Evolutionary conservation across 2,329 filamentous ascomycete species (phyloP).

Genomic region (Erysiphe pulchra): DNA sequence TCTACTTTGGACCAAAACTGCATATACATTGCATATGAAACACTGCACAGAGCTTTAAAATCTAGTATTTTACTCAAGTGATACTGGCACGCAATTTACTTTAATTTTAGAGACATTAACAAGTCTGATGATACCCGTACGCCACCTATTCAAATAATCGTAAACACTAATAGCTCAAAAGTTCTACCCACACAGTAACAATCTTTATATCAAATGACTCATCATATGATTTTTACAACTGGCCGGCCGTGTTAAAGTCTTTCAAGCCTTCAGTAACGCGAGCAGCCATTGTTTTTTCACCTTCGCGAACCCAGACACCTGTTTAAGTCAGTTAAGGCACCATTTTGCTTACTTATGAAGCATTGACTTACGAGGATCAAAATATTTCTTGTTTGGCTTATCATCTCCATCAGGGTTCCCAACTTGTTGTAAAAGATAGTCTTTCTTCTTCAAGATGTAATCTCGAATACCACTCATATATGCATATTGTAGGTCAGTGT

Average conservation of each 20-base stretch:
- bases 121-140: background rate
- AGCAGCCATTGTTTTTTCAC: conserved; percentile 84
- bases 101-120: too few species aligned
- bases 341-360: background rate
- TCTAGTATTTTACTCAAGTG: too few species aligned
- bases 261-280: conserved; percentile 59
- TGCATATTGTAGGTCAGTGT: conserved; percentile 92
- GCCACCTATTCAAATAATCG: background rate
- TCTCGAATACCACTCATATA: conserved; percentile 85
- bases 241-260: conserved; percentile 71
- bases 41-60: too few species aligned
- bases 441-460: conserved; percentile 83
- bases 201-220: too few species aligned
- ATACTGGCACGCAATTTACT: too few species aligned
- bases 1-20: too few species aligned
- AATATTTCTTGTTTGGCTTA: conserved; percentile 99
- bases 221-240: conserved; percentile 28
- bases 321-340: background rate
- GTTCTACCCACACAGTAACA: background rate
- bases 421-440: conserved; percentile 66
- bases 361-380: conserved; percentile 20
- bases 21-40: too few species aligned
- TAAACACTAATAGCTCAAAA: background rate
- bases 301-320: conserved; percentile 72
- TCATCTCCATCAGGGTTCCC: conserved; percentile 89